phyloP scores from a whole-genome alignment of 2,329 filamentous ascomycete genomes.

The Diplodia scrobiculata region DNA sequence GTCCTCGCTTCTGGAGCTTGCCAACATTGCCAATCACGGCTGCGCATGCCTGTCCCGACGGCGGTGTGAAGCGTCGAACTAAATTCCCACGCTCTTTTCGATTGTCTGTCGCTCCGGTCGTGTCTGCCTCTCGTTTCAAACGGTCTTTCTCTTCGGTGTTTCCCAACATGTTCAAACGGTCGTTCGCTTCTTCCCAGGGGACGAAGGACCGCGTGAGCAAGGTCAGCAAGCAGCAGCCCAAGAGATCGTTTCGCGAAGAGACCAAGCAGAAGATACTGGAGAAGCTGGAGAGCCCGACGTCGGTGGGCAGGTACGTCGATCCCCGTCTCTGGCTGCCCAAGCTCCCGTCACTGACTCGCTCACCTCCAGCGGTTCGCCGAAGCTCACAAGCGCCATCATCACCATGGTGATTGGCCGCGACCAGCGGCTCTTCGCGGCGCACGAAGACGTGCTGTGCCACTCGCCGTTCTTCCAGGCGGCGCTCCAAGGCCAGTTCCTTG shows the following conservation, averaged over 20 bases:
- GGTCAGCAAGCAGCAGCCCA: constrained; percentile 73
- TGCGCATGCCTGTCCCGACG: constrained; percentile 16
- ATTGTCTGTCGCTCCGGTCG: constrained; percentile 8
- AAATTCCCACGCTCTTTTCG: constrained; percentile 28
- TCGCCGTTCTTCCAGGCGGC: constrained; percentile 80
- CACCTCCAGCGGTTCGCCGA: constrained; percentile 46
- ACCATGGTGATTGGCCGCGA: constrained; percentile 83
- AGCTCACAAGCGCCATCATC: constrained; percentile 72
- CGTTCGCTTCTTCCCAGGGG: constrained; percentile 62
- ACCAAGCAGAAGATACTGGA: constrained; percentile 85
- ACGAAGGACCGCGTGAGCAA: constrained; percentile 84
- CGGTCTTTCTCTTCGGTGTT: constrained; percentile 47
- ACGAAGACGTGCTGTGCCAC: constrained; percentile 85
- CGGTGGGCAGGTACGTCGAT: constrained; percentile 51
- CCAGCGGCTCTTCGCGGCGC: constrained; percentile 87
- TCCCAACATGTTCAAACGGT: constrained; percentile 85
- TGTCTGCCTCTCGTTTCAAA: constrained; percentile 28
- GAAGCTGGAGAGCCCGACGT: constrained; percentile 66
- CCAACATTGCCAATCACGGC: constrained; percentile 13
- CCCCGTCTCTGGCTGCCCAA: background rate
- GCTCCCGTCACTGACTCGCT: background rate
- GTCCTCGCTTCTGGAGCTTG: constrained; percentile 24
- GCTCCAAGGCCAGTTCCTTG: constrained; percentile 71
- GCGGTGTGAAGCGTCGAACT: constrained; percentile 28
- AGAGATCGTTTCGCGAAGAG: constrained; percentile 75